A percentile compares a stretch with the other conserved stretches of the same genome.
phyloP scores from a whole-genome alignment of 139 green algal species.

The Closterium sp. region DNA sequence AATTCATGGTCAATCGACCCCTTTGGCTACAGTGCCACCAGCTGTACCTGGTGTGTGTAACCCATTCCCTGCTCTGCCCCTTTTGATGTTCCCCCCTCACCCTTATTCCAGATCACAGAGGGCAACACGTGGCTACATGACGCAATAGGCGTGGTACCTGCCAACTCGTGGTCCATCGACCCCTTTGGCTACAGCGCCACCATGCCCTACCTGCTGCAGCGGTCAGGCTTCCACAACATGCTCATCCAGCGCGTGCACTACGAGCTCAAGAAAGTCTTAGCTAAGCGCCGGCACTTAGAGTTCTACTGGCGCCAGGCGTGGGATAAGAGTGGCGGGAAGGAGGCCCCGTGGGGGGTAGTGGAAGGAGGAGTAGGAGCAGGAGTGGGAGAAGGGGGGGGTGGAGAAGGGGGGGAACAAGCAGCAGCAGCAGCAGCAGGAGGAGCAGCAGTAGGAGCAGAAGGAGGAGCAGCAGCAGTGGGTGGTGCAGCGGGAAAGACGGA shows the following conservation, averaged over 20 bases:
- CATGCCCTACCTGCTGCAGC: constrained; percentile 39
- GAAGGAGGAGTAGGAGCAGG: not conserved
- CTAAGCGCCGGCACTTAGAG: constrained; percentile 25
- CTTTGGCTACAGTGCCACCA: too few species aligned
- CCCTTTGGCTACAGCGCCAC: constrained; percentile 46
- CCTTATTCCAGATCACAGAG: constrained; percentile 36
- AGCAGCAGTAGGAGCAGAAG: not conserved
- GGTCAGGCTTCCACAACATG: constrained; percentile 37
- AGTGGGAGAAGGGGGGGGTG: not conserved
- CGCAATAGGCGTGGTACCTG: constrained; percentile 21
- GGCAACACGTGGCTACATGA: constrained; percentile 44
- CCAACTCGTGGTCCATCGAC: constrained; percentile 43
- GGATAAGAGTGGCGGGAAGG: constrained; percentile 10
- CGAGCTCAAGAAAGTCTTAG: constrained; percentile 47
- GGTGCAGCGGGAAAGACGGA: constrained; percentile 13
- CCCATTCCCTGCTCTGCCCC: constrained; percentile 11
- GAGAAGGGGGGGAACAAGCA: not conserved
- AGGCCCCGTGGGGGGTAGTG: not conserved
- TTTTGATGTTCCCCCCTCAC: constrained; percentile 1
- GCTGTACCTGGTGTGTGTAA: not conserved
- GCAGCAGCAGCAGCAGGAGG: not conserved
- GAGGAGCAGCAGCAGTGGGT: not conserved
- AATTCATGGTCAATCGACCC: not conserved
- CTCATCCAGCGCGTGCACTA: constrained; percentile 50
- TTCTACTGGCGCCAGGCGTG: constrained; percentile 50